Conservation (phyloP, 176 grass and related monocot species). For the Saccharum officinarum region DNA sequence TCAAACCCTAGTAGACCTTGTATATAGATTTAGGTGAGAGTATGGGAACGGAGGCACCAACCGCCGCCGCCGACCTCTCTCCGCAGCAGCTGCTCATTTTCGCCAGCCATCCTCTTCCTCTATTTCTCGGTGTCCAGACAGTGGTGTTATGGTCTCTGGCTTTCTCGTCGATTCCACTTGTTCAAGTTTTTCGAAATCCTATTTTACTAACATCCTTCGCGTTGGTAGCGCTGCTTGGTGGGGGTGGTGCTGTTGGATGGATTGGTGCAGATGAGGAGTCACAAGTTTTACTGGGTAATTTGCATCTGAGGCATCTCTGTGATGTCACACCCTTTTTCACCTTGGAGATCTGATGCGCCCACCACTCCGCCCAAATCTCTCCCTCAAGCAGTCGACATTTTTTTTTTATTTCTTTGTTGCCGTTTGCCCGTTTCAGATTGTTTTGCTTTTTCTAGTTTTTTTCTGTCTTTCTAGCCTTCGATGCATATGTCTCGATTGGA, state of each 20-base stretch:
- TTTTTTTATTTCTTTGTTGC: no score
- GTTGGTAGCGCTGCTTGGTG: neutral
- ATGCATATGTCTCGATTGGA: no score
- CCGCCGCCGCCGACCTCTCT: no score
- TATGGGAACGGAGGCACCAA: no score
- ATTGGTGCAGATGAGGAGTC: slow-evolving; percentile 35
- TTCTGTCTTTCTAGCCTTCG: no score
- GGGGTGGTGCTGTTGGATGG: neutral
- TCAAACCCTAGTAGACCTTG: no score
- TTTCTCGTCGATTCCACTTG: neutral
- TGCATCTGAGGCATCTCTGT: slow-evolving; percentile 51
- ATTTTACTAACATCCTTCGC: neutral
- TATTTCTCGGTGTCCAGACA: no score
- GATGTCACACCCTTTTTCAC: slow-evolving; percentile 57
- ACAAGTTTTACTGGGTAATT: slow-evolving; percentile 52
- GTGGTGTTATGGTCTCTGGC: no score
- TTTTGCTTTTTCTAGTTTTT: neutral
- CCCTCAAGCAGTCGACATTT: neutral
- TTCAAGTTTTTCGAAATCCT: neutral
- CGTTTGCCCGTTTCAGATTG: no score
- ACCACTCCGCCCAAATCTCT: neutral
- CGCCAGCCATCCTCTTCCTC: neutral
- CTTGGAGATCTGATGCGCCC: slow-evolving; percentile 48
- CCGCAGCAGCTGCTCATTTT: no score
- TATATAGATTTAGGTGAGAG: no score